Base-by-base conservation (phyloP, 169 alveolate genomes). In the Plasmodium vivax region DNA sequence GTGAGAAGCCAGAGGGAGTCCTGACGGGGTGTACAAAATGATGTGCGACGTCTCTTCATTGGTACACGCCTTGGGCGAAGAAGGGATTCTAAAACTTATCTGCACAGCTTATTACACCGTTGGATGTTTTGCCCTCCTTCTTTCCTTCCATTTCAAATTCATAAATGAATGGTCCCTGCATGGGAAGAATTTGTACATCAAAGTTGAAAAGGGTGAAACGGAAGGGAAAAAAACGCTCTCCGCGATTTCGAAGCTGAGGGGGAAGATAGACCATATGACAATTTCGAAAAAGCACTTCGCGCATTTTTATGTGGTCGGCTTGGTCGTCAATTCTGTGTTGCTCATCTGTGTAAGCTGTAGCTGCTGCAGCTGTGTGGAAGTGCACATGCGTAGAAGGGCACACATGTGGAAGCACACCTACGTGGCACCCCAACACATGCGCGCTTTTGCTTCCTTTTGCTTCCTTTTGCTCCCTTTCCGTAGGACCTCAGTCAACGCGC, bases 251-350 rank as follows among this genome's bases (percentile, higher is more conserved):
- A 88, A 34, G 54, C 82, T 88, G 34, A 88, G 82, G 82, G 45
- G 54, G 47, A 79, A 47, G 71, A 36, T 72, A 54, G 84, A 82
- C 79, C 56, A 72, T 32, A 87, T 58, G 34, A 82, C 84, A 45
- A 94, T 96, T 34, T 93, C 97, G 4, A 96, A 96, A 91, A 72
- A 45, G 41, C 83, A 85, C 23, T 96, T 95, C 77, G 34, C 83
- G 10, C 96, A 95, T 43, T 96, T 96, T 74, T 96, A 96, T 90
- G 77, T 94, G 68, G 19, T 95, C 32, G 97, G 95, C 38, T 85
- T 96, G 43, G 12, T 95, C 9, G 51, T 94, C 45, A 96, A 96
- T 79, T 92, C 96, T 10, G 27, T 30, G 34, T 7, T 96, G 8
- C 81, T 96, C 71, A 62, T 94, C 41, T 88, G 85, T 88, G 97